These are phyloP conservation scores for Boechera stricta DNA, from an alignment of 345 rosid genomes.

Conservation along the genomic window DNA sequence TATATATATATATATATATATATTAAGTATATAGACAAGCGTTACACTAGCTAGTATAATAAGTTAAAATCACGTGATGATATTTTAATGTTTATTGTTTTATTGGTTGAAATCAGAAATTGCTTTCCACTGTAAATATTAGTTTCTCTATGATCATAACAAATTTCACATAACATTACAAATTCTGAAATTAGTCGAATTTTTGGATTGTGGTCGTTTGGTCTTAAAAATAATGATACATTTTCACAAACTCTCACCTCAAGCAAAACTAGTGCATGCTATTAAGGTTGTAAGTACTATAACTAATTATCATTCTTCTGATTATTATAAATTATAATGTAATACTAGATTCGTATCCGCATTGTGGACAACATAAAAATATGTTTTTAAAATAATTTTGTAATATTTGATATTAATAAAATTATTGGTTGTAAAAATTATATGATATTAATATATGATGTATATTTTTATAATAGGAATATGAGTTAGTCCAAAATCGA, in stretches of 20 bases:
- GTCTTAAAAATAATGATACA: constrained; percentile 8
- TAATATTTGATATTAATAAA: too few species aligned
- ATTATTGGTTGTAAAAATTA: too few species aligned
- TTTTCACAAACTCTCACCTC: constrained; percentile 4
- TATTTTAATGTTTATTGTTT: constrained; percentile 12
- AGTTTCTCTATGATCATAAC: constrained; percentile 6
- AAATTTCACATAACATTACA: constrained; percentile 18
- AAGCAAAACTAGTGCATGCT: constrained; percentile 1
- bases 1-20: not conserved
- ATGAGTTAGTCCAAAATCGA: too few species aligned
- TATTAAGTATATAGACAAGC: not conserved
- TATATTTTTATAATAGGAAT: too few species aligned
- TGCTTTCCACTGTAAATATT: not conserved
- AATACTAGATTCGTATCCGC: too few species aligned
- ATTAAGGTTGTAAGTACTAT: not conserved
- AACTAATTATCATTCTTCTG: not conserved
- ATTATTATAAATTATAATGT: too few species aligned
- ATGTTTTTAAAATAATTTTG: too few species aligned
- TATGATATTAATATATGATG: too few species aligned
- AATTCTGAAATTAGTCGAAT: not conserved
- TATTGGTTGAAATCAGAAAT: constrained; percentile 16
- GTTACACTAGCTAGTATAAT: constrained; percentile 4
- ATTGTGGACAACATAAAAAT: too few species aligned
- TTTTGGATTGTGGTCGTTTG: not conserved
- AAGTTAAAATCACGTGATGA: constrained; percentile 19